Evolutionary conservation across 306 rosid genomes (phyloP).

Genomic region (Vachellia collinsii): DNA sequence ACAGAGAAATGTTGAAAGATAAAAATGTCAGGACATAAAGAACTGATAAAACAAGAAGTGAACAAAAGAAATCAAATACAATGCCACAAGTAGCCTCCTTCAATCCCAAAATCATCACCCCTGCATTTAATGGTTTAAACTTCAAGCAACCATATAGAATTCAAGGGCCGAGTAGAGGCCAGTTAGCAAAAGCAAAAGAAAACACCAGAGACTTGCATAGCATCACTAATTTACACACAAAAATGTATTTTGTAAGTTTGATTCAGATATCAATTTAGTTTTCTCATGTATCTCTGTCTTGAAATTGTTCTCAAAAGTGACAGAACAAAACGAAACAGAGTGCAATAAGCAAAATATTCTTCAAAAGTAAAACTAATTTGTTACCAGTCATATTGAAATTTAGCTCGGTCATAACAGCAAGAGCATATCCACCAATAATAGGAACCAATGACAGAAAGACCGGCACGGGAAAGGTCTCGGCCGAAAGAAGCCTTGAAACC

Average conservation of each 20-base stretch:
- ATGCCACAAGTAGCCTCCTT: no score
- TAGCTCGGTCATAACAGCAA: slow-evolving; percentile 96
- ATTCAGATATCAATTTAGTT: slow-evolving; percentile 5
- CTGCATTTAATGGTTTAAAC: no score
- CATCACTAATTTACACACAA: background rate
- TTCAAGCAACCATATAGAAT: no score
- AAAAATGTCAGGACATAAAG: no score
- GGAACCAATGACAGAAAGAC: slow-evolving; percentile 91
- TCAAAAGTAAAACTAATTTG: background rate
- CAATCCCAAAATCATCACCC: no score
- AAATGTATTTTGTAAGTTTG: slow-evolving; percentile 3
- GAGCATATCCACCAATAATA: slow-evolving; percentile 97
- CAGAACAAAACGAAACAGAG: background rate
- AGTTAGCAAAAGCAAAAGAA: slow-evolving; percentile 11
- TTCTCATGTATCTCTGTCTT: slow-evolving; percentile 19
- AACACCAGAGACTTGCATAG: background rate
- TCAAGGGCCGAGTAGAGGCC: no score
- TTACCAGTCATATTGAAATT: slow-evolving; percentile 97
- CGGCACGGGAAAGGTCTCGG: slow-evolving; percentile 78
- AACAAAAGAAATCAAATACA: no score
- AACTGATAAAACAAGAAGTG: no score
- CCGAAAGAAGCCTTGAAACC: slow-evolving; percentile 87
- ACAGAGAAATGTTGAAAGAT: no score
- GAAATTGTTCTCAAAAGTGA: background rate
- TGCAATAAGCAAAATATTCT: background rate